Evolutionary conservation across 2,329 filamentous ascomycete species (phyloP).

Genomic region (Calonectria naviculata): DNA sequence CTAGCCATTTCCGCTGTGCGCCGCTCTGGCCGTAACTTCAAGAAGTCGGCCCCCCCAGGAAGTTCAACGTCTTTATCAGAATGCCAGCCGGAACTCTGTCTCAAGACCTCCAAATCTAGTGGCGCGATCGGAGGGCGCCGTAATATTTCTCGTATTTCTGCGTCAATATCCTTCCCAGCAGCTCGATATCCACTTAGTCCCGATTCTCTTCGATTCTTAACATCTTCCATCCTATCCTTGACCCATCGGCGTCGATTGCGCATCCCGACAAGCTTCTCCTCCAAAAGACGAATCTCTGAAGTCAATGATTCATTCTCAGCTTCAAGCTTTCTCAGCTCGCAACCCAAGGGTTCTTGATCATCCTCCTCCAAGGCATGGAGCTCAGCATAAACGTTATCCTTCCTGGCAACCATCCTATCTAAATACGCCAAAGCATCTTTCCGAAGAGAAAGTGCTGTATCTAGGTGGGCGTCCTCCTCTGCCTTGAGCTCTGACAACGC

Average conservation of each 20-base stretch:
- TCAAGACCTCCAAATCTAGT: conserved; percentile 59
- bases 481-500: conserved; percentile 74
- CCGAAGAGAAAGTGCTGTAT: conserved; percentile 65
- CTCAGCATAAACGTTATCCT: conserved; percentile 61
- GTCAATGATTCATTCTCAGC: conserved; percentile 65
- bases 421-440: conserved; percentile 69
- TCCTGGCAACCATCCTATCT: conserved; percentile 61
- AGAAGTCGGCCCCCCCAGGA: conserved; percentile 63
- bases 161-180: conserved; percentile 74
- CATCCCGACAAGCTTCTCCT: conserved; percentile 71
- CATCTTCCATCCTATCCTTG: conserved; percentile 68
- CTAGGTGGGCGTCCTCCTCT: conserved; percentile 73
- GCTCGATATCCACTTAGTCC: conserved; percentile 78
- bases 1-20: conserved; percentile 77
- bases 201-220: conserved; percentile 74
- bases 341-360: conserved; percentile 67
- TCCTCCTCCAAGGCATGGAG: conserved; percentile 66
- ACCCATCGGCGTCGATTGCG: conserved; percentile 70
- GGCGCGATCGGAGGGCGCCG: conserved; percentile 66
- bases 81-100: conserved; percentile 21
- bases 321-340: conserved; percentile 70
- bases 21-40: conserved; percentile 70
- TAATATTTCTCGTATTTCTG: conserved; percentile 69
- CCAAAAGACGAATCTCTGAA: conserved; percentile 73
- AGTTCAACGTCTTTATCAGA: conserved; percentile 37